phyloP scores from a whole-genome alignment of 345 rosid genomes.

The Triadica sebifera region DNA sequence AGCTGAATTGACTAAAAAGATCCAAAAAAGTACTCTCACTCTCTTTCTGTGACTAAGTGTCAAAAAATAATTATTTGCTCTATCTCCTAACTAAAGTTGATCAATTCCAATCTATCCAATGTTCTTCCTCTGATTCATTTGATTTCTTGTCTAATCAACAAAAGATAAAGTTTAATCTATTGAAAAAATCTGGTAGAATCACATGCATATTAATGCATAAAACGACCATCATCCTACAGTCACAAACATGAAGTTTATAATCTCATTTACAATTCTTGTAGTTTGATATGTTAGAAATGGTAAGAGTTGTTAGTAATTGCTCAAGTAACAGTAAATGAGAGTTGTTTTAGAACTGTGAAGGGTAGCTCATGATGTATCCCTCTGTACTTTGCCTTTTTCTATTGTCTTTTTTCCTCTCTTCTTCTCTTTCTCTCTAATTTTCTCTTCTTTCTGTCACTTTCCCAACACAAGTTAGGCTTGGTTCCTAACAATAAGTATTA shows the following conservation, averaged over 20 bases:
- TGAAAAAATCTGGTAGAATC: not conserved
- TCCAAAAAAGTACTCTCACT: not conserved
- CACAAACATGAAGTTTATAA: too few relatives aligned
- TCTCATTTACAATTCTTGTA: too few relatives aligned
- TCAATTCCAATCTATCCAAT: not conserved
- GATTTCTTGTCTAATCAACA: not conserved
- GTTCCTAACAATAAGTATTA: too few relatives aligned
- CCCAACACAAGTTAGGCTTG: too few relatives aligned
- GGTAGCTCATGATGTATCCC: not conserved
- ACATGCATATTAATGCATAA: not conserved
- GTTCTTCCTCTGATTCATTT: not conserved
- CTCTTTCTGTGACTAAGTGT: not conserved
- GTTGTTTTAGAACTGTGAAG: not conserved
- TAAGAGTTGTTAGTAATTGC: too few relatives aligned
- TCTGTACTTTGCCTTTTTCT: too few relatives aligned
- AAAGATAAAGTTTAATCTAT: not conserved
- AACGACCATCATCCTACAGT: not conserved
- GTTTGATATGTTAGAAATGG: too few relatives aligned
- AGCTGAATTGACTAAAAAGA: not conserved
- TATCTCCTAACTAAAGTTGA: not conserved
- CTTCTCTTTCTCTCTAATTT: too few relatives aligned
- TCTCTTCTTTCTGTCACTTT: too few relatives aligned
- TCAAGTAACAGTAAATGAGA: too few relatives aligned
- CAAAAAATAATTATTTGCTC: too few relatives aligned
- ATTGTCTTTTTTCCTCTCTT: too few relatives aligned